These are phyloP conservation scores for Blumeria graminis DNA, from an alignment of 2,329 filamentous ascomycete species.

Conservation along the genomic window DNA sequence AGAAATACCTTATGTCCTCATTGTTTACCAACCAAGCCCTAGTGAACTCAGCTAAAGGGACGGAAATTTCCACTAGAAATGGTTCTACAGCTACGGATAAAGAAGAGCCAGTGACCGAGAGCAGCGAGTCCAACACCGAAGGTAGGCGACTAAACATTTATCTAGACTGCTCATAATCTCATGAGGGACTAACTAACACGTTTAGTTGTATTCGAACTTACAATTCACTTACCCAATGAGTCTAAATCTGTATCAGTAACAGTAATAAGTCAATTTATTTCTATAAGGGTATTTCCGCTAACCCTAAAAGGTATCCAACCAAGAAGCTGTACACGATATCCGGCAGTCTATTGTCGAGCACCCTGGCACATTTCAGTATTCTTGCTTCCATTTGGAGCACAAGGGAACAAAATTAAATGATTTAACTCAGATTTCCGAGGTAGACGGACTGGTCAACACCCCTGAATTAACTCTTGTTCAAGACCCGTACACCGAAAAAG, in stretches of 20 bases:
- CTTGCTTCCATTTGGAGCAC: constrained; percentile 93
- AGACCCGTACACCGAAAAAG: constrained; percentile 95
- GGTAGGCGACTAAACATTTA: background rate
- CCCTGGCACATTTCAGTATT: constrained; percentile 84
- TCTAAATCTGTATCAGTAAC: constrained; percentile 63
- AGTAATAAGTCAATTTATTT: constrained; percentile 26
- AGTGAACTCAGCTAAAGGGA: too few relatives aligned
- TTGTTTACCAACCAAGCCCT: background rate
- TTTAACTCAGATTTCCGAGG: constrained; percentile 76
- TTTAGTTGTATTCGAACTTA: constrained; percentile 40
- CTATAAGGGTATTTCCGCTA: background rate
- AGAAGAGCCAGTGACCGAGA: background rate
- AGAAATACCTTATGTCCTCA: background rate
- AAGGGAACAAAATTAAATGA: constrained; percentile 80
- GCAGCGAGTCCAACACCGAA: background rate
- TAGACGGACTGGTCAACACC: constrained; percentile 51
- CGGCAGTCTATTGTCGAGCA: constrained; percentile 90
- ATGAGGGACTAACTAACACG: background rate
- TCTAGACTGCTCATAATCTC: too few relatives aligned
- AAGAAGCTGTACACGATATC: constrained; percentile 94
- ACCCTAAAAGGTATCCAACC: constrained; percentile 45
- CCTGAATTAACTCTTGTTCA: constrained; percentile 65
- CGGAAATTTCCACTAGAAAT: background rate
- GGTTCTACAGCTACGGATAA: background rate
- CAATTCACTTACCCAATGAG: constrained; percentile 46